Percentiles rank a stretch among this genome's conserved stretches.
Conservation (phyloP, 2,329 filamentous ascomycete genomes). For the Arthrobotrys iridis region DNA sequence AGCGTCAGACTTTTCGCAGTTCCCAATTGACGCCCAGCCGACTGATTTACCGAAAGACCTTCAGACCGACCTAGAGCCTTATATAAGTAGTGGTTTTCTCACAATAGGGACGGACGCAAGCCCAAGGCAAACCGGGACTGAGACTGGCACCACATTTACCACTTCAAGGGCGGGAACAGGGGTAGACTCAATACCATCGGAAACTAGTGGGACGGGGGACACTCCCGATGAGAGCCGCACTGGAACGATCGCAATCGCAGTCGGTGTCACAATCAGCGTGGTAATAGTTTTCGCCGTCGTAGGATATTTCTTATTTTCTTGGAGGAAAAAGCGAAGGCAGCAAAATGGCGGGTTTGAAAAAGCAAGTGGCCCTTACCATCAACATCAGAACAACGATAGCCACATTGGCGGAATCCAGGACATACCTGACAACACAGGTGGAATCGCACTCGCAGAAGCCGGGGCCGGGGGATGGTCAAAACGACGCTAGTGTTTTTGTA, state of each 20-base stretch:
- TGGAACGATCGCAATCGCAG: conserved; percentile 28
- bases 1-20: conserved; percentile 33
- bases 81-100: conserved; percentile 26
- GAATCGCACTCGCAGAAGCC: conserved; percentile 38
- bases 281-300: conserved; percentile 28
- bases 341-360: neutral
- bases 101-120: conserved; percentile 8
- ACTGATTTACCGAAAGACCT: conserved; percentile 20
- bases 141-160: neutral
- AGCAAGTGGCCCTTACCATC: conserved; percentile 28
- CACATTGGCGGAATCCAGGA: conserved; percentile 45
- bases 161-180: neutral
- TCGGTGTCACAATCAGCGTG: conserved; percentile 38
- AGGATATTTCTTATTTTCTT: conserved; percentile 34
- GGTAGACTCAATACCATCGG: neutral
- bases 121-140: neutral
- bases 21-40: conserved; percentile 37
- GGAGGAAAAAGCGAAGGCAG: conserved; percentile 24
- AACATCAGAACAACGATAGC: conserved; percentile 45
- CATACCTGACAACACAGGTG: conserved; percentile 29
- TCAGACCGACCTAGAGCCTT: conserved; percentile 18
- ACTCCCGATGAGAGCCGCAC: conserved; percentile 5
- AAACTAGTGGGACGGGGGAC: neutral
- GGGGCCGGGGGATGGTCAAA: conserved; percentile 29
- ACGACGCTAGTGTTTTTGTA: neutral